phyloP scores from a whole-genome alignment of 2,329 filamentous ascomycete genomes.

The Colletotrichum karsti region DNA sequence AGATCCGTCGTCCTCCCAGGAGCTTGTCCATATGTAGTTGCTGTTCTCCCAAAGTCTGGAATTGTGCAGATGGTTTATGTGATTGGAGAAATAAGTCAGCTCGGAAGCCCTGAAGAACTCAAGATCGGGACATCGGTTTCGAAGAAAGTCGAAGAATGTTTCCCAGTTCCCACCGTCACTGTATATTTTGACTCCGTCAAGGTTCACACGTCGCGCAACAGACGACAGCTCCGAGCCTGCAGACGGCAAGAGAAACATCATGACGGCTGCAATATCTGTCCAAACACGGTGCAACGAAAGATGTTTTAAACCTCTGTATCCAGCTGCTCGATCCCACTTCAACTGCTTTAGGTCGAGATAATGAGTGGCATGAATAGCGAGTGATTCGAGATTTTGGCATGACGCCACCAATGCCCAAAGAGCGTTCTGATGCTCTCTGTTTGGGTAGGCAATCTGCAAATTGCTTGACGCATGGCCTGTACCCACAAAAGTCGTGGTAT shows the following conservation, averaged over 20 bases:
- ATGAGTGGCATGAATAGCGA: conserved; percentile 3
- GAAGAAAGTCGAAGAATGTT: neutral
- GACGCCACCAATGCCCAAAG: conserved; percentile 8
- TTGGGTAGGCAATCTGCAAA: conserved; percentile 1
- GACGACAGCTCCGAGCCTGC: neutral
- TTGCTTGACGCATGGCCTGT: conserved; percentile 4
- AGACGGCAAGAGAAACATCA: neutral
- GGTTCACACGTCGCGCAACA: neutral
- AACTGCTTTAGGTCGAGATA: conserved; percentile 3
- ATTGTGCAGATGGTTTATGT: neutral
- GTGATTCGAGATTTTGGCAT: conserved; percentile 5
- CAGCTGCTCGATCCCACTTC: neutral
- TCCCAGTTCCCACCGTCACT: conserved; percentile 10
- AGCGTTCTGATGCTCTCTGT: conserved; percentile 4
- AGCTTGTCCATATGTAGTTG: neutral
- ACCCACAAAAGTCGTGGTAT: neutral
- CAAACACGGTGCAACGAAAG: neutral
- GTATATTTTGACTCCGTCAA: conserved; percentile 4
- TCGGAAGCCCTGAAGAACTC: neutral
- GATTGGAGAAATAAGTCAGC: conserved; percentile 10
- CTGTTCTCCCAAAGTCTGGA: neutral
- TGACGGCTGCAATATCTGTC: neutral
- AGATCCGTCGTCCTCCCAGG: no score
- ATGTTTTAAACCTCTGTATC: neutral
- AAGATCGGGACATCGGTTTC: neutral